These are phyloP conservation scores for Microcos paniculata DNA, from an alignment of 345 rosid genomes.

Conservation along the genomic window DNA sequence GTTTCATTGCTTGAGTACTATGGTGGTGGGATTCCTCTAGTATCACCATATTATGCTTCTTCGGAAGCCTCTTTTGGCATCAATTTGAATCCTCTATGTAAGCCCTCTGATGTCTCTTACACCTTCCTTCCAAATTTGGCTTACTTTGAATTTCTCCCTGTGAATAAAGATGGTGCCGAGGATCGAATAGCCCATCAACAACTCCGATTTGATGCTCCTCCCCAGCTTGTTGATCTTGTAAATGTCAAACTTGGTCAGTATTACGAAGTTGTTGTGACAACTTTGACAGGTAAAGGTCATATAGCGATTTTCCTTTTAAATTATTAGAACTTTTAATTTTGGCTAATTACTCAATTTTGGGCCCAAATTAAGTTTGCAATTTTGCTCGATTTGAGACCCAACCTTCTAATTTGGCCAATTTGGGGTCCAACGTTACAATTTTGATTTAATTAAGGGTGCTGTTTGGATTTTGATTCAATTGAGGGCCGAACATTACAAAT, in stretches of 20 bases:
- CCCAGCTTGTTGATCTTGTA: conserved; percentile 42
- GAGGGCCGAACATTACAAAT: too few species aligned
- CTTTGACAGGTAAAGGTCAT: conserved; percentile 45
- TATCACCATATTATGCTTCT: conserved; percentile 51
- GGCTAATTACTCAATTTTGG: too few species aligned
- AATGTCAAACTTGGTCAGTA: conserved; percentile 54
- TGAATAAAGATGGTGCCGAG: conserved; percentile 35
- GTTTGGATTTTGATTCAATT: too few species aligned
- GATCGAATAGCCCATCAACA: too few species aligned
- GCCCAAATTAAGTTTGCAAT: too few species aligned
- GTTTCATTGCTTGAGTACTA: conserved; percentile 52
- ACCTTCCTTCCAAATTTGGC: conserved; percentile 67
- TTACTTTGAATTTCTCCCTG: conserved; percentile 59
- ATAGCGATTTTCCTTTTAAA: neutral
- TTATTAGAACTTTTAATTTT: too few species aligned
- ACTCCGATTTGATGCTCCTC: too few species aligned
- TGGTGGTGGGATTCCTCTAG: conserved; percentile 52
- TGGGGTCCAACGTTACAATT: too few species aligned
- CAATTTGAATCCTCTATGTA: conserved; percentile 50
- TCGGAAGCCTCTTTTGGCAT: conserved; percentile 63
- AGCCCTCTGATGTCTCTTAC: conserved; percentile 62
- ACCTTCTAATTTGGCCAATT: too few species aligned
- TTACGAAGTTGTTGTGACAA: conserved; percentile 64
- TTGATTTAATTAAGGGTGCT: too few species aligned
- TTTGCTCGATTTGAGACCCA: too few species aligned